phyloP scores from a whole-genome alignment of 768 basidiomycete genomes.

The Suillus brevipes region DNA sequence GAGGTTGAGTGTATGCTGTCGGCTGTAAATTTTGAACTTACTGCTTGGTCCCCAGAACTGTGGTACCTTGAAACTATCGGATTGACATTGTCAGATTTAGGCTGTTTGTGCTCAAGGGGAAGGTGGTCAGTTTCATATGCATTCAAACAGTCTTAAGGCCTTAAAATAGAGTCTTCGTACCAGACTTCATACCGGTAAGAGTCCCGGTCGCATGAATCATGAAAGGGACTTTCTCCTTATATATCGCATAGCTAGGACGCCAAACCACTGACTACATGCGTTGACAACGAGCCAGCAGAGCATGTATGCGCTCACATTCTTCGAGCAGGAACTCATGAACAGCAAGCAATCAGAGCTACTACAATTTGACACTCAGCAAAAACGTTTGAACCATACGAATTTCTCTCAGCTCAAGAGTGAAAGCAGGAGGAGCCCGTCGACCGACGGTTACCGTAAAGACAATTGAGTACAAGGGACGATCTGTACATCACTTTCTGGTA shows the following conservation, averaged over 20 bases:
- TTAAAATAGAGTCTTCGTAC: background rate
- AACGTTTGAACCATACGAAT: slow-evolving; percentile 22
- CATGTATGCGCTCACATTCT: background rate
- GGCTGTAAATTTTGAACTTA: slow-evolving; percentile 15
- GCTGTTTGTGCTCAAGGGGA: slow-evolving; percentile 8
- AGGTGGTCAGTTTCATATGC: background rate
- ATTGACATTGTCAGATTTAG: slow-evolving; percentile 17
- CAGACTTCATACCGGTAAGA: background rate
- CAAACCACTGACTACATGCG: background rate
- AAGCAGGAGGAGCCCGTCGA: background rate
- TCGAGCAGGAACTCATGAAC: background rate
- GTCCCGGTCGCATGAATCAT: background rate
- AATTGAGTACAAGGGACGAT: slow-evolving; percentile 21
- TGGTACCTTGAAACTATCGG: too few species aligned
- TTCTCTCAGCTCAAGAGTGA: slow-evolving; percentile 19
- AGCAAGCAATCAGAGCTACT: background rate
- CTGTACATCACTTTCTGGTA: slow-evolving; percentile 33
- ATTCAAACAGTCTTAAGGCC: background rate
- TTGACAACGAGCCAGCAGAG: background rate
- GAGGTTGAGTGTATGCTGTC: background rate
- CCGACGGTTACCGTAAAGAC: slow-evolving; percentile 12
- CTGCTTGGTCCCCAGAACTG: slow-evolving; percentile 24
- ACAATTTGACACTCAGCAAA: slow-evolving; percentile 15
- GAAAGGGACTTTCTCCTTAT: background rate
- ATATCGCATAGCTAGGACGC: background rate